phyloP scores from a whole-genome alignment of 345 rosid species.

The Sapria himalayana region DNA sequence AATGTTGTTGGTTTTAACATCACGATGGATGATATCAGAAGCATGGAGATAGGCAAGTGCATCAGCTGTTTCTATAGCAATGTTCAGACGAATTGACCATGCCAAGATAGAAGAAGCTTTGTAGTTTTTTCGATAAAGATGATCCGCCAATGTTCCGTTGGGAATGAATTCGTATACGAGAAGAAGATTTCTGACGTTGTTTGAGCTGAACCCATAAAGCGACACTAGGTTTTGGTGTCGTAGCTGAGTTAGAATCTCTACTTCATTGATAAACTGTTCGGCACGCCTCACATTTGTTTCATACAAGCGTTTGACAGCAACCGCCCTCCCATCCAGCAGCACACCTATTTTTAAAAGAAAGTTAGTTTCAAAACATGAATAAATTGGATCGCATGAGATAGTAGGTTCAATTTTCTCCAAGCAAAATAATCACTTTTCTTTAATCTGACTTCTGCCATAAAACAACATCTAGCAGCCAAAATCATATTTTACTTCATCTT shows the following conservation, averaged over 20 bases:
- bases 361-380: not conserved
- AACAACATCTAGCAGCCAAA: no score
- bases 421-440: no score
- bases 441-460: no score
- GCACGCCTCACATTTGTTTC: slow-evolving; percentile 45
- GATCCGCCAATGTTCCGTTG: slow-evolving; percentile 84
- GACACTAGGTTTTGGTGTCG: slow-evolving; percentile 53
- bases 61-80: slow-evolving; percentile 66
- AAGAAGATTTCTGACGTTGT: slow-evolving; percentile 58
- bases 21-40: slow-evolving; percentile 58
- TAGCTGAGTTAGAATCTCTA: slow-evolving; percentile 42
- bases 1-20: slow-evolving; percentile 74
- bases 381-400: not conserved
- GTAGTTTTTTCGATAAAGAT: slow-evolving; percentile 41
- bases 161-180: slow-evolving; percentile 71
- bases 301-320: slow-evolving; percentile 64
- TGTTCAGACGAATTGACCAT: slow-evolving; percentile 52
- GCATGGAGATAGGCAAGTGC: slow-evolving; percentile 52
- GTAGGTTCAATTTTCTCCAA: slow-evolving; percentile 1
- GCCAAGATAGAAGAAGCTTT: slow-evolving; percentile 27
- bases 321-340: slow-evolving; percentile 56
- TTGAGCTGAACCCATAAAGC: slow-evolving; percentile 58
- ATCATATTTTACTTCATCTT: no score
- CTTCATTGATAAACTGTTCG: slow-evolving; percentile 66
- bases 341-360: slow-evolving; percentile 20